Evolutionary conservation across 192 early-diverging fungal species (phyloP), one percentile per base, ranked within the genome.

Genomic region (Coemansia sp.): DNA sequence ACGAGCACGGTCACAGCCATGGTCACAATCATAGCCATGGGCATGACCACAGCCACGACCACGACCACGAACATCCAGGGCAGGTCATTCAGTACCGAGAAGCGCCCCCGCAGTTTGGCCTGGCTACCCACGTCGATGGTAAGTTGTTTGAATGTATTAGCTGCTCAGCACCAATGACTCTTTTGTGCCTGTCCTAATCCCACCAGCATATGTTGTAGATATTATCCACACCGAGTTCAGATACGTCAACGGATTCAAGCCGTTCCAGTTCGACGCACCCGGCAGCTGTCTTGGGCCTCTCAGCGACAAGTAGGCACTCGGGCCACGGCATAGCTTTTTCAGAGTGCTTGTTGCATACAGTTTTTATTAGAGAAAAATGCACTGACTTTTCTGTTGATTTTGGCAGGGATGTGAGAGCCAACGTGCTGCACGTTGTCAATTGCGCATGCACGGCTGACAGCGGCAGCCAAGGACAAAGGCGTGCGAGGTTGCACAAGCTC

Each of bases 201-300:
- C 31, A 34, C 31, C 31, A 34, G 31, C 31, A 34, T 34, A 34
- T 34, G 7, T 34, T 34, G 50, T 74, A 74, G 77, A 80, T 12
- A 75, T 81, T 47, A 81, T 81, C 18, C 78, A 81, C 55, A 62
- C 68, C 24, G 69, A 76, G 55, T 76, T 81, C 56, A 57, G 78
- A 52, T 69, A 75, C 64, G 73, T 81, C 47, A 69, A 23, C 24
- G 78, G 78, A 31, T 81, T 81, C 63, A 71, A 59, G 60, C 78
- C 78, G 4, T 81, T 81, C 60, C 78, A 81, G 73, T 72, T 74
- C 52, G 58, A 81, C 40, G 61, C 78, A 18, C 78, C 78, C 0
- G 78, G 78, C 25, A 81, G 78, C 73, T 81, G 78, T 53, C 78
- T 81, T n/a, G 76, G 57, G 24, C 68, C 76, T 1, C 64, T 79